Evolutionary conservation across 805 yeast genomes (phyloP).

Genomic region (Monosporozyma aerobia): DNA sequence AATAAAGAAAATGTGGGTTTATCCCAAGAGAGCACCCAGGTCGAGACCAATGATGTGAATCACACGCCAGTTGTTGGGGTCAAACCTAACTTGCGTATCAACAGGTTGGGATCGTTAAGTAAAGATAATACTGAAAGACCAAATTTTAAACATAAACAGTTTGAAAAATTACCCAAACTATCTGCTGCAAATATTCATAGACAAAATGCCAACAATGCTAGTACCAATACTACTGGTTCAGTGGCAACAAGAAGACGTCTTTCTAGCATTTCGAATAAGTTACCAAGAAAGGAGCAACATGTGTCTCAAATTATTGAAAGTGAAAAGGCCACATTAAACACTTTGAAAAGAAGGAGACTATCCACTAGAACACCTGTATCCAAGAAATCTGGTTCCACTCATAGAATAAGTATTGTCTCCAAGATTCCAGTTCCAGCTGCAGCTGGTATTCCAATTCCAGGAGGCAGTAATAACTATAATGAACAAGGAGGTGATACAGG

Average conservation of each 20-base stretch:
- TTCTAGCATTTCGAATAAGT: conserved; percentile 15
- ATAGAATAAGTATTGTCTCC: conserved; percentile 29
- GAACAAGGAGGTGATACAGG: conserved; percentile 3
- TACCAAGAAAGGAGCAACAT: conserved; percentile 13
- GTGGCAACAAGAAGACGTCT: conserved; percentile 13
- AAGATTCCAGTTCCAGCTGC: conserved; percentile 14
- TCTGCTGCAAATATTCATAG: background rate
- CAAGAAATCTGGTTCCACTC: conserved; percentile 22
- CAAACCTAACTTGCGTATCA: background rate
- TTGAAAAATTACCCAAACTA: background rate
- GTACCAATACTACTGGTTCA: background rate
- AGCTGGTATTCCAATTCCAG: conserved; percentile 10
- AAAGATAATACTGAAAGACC: conserved; percentile 4
- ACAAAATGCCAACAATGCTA: background rate
- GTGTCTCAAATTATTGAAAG: conserved; percentile 11
- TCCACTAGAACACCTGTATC: conserved; percentile 17
- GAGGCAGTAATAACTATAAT: conserved; percentile 3
- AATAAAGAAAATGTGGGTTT: background rate
- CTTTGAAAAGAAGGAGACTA: conserved; percentile 25
- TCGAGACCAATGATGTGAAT: background rate
- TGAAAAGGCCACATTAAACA: conserved; percentile 20
- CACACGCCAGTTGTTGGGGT: background rate
- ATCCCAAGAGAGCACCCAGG: conserved; percentile 4
- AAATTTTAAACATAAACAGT: conserved; percentile 1
- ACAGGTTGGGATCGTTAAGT: conserved; percentile 2